Conservation (phyloP, 1,139 yeast genomes). For the Debaryomyces subglobosus region DNA sequence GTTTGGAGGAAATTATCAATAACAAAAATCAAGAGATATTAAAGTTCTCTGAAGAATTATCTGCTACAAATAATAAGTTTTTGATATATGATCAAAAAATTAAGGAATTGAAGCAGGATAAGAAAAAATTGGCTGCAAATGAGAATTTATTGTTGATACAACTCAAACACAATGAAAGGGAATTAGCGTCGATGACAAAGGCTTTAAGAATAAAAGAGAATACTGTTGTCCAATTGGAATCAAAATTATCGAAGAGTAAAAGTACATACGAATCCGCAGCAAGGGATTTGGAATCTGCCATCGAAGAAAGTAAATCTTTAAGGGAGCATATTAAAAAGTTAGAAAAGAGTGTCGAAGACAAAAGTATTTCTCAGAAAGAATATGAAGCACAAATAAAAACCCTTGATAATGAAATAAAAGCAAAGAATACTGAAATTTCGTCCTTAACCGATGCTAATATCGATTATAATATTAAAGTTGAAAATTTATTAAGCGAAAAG, state of each 20-base stretch:
- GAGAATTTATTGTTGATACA: conserved; percentile 33
- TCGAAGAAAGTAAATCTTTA: conserved; percentile 12
- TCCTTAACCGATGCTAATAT: conserved; percentile 16
- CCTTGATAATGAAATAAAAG: conserved; percentile 8
- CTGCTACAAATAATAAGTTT: conserved; percentile 22
- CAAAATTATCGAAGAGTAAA: conserved; percentile 11
- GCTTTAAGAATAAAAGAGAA: conserved; percentile 28
- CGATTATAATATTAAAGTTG: conserved; percentile 18
- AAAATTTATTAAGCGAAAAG: conserved; percentile 20
- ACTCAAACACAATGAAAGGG: conserved; percentile 33
- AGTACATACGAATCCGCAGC: background rate
- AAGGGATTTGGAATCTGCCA: conserved; percentile 13
- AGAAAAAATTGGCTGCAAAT: conserved; percentile 23
- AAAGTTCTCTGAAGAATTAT: conserved; percentile 23
- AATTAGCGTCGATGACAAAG: conserved; percentile 33
- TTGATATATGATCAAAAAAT: conserved; percentile 23
- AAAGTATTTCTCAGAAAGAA: conserved; percentile 10
- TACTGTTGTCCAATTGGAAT: conserved; percentile 16
- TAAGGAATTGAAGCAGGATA: conserved; percentile 23
- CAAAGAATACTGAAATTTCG: conserved; percentile 14
- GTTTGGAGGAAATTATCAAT: conserved; percentile 19
- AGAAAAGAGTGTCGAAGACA: conserved; percentile 13
- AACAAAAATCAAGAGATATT: conserved; percentile 23
- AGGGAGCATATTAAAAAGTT: conserved; percentile 7
- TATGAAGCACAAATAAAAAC: conserved; percentile 1